These are phyloP conservation scores for Penicillium verhagenii DNA, from an alignment of 495 filamentous ascomycete genomes.

Conservation along the genomic window DNA sequence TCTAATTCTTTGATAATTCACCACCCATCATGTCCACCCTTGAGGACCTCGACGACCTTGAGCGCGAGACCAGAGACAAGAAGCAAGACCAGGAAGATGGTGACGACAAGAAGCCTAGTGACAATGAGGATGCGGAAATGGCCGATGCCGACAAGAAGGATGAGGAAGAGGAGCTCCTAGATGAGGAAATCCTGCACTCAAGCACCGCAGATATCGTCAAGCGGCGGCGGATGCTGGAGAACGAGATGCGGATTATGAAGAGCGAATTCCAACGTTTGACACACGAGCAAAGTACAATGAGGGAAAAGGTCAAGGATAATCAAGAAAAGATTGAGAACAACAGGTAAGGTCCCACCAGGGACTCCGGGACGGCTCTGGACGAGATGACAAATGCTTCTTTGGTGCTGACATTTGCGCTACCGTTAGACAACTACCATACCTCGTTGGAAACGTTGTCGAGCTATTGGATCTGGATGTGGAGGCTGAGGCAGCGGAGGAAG, in stretches of 20 bases:
- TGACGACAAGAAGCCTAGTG: constrained; percentile 55
- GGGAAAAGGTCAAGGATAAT: constrained; percentile 98
- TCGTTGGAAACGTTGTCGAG: constrained; percentile 97
- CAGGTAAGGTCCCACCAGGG: constrained; percentile 56
- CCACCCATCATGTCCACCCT: constrained; percentile 69
- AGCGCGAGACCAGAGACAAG: constrained; percentile 76
- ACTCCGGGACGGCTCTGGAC: neutral
- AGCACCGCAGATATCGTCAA: constrained; percentile 93
- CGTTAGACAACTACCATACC: constrained; percentile 89
- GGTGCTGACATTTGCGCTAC: constrained; percentile 7
- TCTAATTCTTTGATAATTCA: constrained; percentile 10
- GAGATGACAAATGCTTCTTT: constrained; percentile 2
- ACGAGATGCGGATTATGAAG: constrained; percentile 97
- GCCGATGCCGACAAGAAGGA: constrained; percentile 73
- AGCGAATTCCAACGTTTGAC: constrained; percentile 92
- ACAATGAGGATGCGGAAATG: constrained; percentile 82
- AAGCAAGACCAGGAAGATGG: constrained; percentile 57
- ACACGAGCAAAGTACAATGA: constrained; percentile 92
- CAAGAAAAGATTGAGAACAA: constrained; percentile 99
- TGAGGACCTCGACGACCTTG: constrained; percentile 79
- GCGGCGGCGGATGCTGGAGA: constrained; percentile 82
- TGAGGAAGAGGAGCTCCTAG: constrained; percentile 75
- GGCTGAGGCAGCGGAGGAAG: constrained; percentile 93
- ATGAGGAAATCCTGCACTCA: constrained; percentile 85
- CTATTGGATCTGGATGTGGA: constrained; percentile 95